Evolutionary conservation across 1,284 basidiomycete species (phyloP).

Genomic region (Tylopilus microsporus): DNA sequence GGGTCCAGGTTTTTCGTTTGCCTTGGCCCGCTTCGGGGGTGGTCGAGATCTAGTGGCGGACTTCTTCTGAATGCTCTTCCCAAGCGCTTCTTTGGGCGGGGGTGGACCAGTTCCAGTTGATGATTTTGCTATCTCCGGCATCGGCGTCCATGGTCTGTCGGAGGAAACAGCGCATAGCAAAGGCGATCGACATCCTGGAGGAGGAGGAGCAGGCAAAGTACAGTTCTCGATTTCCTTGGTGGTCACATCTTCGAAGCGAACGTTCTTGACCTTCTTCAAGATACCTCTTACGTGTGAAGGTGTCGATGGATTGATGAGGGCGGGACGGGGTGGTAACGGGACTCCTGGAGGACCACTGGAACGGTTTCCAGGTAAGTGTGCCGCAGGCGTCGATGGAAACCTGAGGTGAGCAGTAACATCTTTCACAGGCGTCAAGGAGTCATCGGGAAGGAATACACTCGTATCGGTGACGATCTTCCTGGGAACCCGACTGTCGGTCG

Average conservation of each 20-base stretch:
- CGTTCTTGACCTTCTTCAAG: constrained; percentile 31
- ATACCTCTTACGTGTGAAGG: constrained; percentile 28
- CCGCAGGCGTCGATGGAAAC: not conserved
- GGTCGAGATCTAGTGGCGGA: constrained; percentile 11
- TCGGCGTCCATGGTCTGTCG: constrained; percentile 14
- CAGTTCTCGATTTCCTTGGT: constrained; percentile 2
- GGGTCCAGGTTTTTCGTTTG: constrained; percentile 6
- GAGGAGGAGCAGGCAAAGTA: not conserved
- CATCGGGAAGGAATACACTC: constrained; percentile 12
- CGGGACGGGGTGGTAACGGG: constrained; percentile 31
- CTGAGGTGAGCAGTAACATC: not conserved
- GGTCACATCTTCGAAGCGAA: constrained; percentile 29
- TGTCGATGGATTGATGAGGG: constrained; percentile 27
- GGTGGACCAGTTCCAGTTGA: not conserved
- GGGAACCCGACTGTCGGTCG: constrained; percentile 1
- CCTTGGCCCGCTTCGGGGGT: constrained; percentile 17
- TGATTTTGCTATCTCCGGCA: constrained; percentile 2
- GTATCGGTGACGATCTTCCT: constrained; percentile 3
- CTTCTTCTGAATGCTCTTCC: constrained; percentile 10
- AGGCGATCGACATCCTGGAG: constrained; percentile 15
- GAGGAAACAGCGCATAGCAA: constrained; percentile 8
- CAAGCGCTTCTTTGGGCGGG: constrained; percentile 1
- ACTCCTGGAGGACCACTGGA: constrained; percentile 20
- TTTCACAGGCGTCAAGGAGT: constrained; percentile 15
- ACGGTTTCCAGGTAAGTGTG: not conserved